A percentile compares a stretch with the other conserved stretches of the same genome.
Evolutionary conservation across 2,329 filamentous ascomycete genomes (phyloP).

Genomic region (Uncinocarpus reesii): DNA sequence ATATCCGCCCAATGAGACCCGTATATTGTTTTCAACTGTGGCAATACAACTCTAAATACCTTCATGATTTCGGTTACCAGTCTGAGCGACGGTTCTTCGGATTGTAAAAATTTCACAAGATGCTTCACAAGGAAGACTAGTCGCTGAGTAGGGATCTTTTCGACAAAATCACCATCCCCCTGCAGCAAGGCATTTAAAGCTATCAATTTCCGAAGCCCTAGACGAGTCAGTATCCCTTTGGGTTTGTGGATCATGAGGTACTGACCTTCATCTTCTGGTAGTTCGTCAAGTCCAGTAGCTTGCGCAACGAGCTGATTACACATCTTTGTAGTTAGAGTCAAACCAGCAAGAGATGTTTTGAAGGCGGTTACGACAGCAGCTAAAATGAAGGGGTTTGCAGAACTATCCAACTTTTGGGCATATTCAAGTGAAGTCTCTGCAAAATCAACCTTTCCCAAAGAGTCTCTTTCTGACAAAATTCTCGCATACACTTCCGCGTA

Average conservation of each 20-base stretch:
- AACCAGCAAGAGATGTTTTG: slow-evolving; percentile 40
- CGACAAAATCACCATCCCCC: slow-evolving; percentile 39
- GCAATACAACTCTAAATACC: slow-evolving; percentile 50
- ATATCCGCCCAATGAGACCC: slow-evolving; percentile 73
- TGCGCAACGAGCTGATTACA: slow-evolving; percentile 53
- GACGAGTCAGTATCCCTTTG: slow-evolving; percentile 15
- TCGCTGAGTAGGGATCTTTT: slow-evolving; percentile 47
- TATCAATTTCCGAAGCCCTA: slow-evolving; percentile 42
- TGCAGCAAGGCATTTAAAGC: slow-evolving; percentile 46
- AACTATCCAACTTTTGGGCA: slow-evolving; percentile 28
- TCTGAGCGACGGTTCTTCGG: slow-evolving; percentile 41
- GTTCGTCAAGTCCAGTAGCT: slow-evolving; percentile 45
- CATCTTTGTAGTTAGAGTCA: slow-evolving; percentile 40
- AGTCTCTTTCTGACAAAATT: slow-evolving; percentile 28
- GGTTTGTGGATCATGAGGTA: not conserved
- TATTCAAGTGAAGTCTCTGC: slow-evolving; percentile 27
- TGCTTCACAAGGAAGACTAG: slow-evolving; percentile 75
- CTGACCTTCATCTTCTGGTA: slow-evolving; percentile 36
- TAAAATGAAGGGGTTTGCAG: slow-evolving; percentile 38
- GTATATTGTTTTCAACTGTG: slow-evolving; percentile 69
- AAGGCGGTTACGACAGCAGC: slow-evolving; percentile 41
- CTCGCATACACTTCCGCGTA: slow-evolving; percentile 34
- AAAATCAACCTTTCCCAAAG: slow-evolving; percentile 21
- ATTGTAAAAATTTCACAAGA: slow-evolving; percentile 60
- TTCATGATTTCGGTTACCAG: slow-evolving; percentile 34